Evolutionary conservation across 768 basidiomycete genomes (phyloP), one percentile per base, ranked within the genome.

Genomic region (Phylloporus rhodoxanthus): DNA sequence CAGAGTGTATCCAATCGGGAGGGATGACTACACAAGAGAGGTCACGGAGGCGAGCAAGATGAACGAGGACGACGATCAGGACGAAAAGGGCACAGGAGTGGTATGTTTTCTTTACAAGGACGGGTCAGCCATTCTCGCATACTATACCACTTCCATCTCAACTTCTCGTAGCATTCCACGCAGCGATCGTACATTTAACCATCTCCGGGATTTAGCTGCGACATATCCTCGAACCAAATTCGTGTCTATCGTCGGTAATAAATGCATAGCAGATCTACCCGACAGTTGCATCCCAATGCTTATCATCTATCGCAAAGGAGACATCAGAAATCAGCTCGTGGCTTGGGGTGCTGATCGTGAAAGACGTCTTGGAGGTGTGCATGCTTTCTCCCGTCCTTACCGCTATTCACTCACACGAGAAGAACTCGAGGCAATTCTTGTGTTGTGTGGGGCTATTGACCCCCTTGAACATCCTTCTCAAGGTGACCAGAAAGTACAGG

Each of bases 101-200:
- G 81, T 98, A 7, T 95, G 93, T 48, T 89, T 94, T 64, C 69
- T 99, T 30, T 98, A 93, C 72, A 97, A 96, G 68, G 93, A 96
- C 59, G 85, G 86, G 95, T 94, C 65, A 59, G 90, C 70, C 15
- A 5, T 33, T 38, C 30, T 39, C 26, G 19, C 20, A 41, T 13
- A 28, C 44, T 33, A 21, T 21, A 13, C 48, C 5, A 32, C 9
- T 26, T 32, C 32, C 9, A 10, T 13, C 51, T 46, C 30, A 48
- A 32, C 43, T n/a, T 14, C 26, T 19, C 44, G 26, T 61, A 95
- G 94, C 4, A 76, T 95, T 29, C 83, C 86, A 15, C 79, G 84
- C 47, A 92, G 88, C 48, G 85, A 91, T 52, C 83, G 84, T 40
- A 73, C 94, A 10, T 80, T 78, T 45, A 69, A 75, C 23, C 84